Evolutionary conservation across 805 yeast genomes (phyloP).

Genomic region (Yarrowia sp.): DNA sequence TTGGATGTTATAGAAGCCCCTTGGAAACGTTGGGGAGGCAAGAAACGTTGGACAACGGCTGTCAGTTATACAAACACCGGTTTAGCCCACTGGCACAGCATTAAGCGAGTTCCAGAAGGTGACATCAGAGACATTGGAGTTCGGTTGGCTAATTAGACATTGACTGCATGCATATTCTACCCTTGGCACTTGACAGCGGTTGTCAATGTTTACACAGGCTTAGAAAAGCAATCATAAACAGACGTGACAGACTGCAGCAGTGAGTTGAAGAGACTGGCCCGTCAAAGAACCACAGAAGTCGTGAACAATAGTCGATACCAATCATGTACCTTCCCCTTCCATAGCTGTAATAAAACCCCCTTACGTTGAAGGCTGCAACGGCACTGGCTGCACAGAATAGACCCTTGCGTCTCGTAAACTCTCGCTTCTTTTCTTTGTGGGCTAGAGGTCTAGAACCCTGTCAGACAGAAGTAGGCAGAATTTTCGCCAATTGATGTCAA

Average conservation of each 20-base stretch:
- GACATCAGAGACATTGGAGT: neutral
- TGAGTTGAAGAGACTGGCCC: too few relatives aligned
- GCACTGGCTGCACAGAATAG: constrained; percentile 22
- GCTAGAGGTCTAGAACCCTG: neutral
- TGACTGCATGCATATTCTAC: constrained; percentile 18
- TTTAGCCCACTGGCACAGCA: too few relatives aligned
- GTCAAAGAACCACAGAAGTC: too few relatives aligned
- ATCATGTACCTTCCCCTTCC: too few relatives aligned
- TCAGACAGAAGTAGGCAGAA: neutral
- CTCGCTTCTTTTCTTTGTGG: neutral
- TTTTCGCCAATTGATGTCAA: too few relatives aligned
- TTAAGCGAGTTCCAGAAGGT: neutral
- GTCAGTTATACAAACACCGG: too few relatives aligned
- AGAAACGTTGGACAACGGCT: too few relatives aligned
- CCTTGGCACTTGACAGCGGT: neutral
- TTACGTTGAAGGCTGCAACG: constrained; percentile 9
- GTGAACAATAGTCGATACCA: too few relatives aligned
- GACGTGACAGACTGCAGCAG: too few relatives aligned
- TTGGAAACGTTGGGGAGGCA: too few relatives aligned
- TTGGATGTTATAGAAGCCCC: too few relatives aligned
- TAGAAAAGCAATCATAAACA: neutral
- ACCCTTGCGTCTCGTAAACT: constrained; percentile 18
- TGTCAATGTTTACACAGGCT: constrained; percentile 6
- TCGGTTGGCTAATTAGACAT: neutral
- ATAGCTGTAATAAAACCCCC: neutral